These are phyloP conservation scores for Mortierella sp. DNA, from an alignment of 371 early-diverging fungal species.

Conservation along the genomic window DNA sequence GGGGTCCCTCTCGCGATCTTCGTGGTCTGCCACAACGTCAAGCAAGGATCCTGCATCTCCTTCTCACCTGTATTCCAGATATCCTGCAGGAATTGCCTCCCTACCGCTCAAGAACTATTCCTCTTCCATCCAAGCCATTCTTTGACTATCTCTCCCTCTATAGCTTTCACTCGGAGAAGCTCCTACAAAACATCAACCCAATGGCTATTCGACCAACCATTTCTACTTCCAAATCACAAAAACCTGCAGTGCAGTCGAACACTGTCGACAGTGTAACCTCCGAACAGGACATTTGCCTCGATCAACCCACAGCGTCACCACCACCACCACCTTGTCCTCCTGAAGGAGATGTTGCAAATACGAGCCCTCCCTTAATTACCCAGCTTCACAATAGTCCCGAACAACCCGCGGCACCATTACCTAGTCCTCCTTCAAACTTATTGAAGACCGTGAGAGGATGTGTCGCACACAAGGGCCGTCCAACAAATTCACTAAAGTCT, in stretches of 20 bases:
- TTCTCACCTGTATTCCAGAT: constrained; percentile 15
- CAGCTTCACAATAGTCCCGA: too few species aligned
- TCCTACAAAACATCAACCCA: constrained; percentile 5
- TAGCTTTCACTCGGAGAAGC: constrained; percentile 16
- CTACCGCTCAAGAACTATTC: neutral
- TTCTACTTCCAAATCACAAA: neutral
- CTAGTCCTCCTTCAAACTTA: neutral
- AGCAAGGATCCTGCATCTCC: constrained; percentile 11
- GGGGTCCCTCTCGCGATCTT: neutral
- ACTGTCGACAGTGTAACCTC: neutral
- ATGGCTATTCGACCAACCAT: neutral
- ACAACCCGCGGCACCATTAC: too few species aligned
- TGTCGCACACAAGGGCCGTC: neutral
- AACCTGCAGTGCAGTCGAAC: neutral
- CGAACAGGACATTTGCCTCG: too few species aligned
- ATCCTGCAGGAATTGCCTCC: neutral
- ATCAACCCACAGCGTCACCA: too few species aligned
- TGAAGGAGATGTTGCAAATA: too few species aligned
- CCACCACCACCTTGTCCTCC: too few species aligned
- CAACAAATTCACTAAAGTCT: neutral
- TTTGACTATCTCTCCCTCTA: constrained; percentile 38
- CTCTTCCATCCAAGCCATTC: neutral
- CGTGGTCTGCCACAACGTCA: neutral
- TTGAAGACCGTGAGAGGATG: neutral
- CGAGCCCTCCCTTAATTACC: too few species aligned